Evolutionary conservation across 176 grass and related monocot genomes (phyloP).

Genomic region (Carex cristatella): DNA sequence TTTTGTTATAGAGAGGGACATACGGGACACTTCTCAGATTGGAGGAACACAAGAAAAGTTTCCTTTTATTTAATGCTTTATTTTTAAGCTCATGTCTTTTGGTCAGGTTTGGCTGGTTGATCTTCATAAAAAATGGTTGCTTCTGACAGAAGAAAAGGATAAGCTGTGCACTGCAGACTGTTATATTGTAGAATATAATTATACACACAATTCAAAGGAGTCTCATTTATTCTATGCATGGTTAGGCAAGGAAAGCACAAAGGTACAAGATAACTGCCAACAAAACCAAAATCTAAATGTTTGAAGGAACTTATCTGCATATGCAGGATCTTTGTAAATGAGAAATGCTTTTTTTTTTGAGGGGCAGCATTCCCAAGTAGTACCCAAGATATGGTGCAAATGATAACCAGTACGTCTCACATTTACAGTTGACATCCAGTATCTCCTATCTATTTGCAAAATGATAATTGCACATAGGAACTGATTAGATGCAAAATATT

Average conservation of each 20-base stretch:
- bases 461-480: neutral
- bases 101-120: constrained; percentile 66
- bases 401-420: neutral
- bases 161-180: constrained; percentile 54
- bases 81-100: neutral
- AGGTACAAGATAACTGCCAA: constrained; percentile 31
- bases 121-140: constrained; percentile 27
- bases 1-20: neutral
- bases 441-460: neutral
- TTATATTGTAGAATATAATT: constrained; percentile 55
- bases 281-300: neutral
- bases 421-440: neutral
- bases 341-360: neutral
- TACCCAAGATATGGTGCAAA: neutral
- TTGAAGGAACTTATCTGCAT: neutral
- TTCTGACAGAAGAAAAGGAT: constrained; percentile 51
- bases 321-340: neutral
- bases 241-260: constrained; percentile 49
- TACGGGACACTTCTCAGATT: neutral
- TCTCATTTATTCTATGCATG: constrained; percentile 54
- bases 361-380: neutral
- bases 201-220: constrained; percentile 42
- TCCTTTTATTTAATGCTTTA: neutral
- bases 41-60: neutral
- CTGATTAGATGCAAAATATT: neutral